Conservation (phyloP, 805 yeast genomes). For the Candida insectorum region DNA sequence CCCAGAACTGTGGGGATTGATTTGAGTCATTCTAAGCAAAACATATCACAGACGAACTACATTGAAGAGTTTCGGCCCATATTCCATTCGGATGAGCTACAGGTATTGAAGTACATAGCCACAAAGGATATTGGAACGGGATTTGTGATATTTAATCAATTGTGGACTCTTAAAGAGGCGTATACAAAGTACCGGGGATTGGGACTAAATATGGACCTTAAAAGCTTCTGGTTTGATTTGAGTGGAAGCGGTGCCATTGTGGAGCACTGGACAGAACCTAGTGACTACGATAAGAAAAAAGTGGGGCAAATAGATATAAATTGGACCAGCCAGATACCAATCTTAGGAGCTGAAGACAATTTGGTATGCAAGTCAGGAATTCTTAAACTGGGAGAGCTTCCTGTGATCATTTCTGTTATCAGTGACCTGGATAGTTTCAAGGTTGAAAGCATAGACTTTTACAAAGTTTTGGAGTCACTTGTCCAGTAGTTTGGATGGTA, state of each 20-base stretch:
- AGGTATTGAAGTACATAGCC: constrained; percentile 17
- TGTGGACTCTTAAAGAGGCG: constrained; percentile 82
- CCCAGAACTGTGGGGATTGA: constrained; percentile 27
- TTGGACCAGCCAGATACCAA: no score
- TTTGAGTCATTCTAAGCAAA: constrained; percentile 33
- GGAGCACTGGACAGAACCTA: no score
- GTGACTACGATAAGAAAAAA: no score
- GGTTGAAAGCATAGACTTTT: no score
- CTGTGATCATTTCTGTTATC: constrained; percentile 10
- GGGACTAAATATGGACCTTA: constrained; percentile 41
- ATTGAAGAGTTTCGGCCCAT: no score
- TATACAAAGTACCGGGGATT: constrained; percentile 64
- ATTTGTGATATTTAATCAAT: constrained; percentile 45
- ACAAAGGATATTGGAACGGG: constrained; percentile 13
- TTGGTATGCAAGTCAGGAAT: constrained; percentile 3
- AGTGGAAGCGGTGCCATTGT: no score
- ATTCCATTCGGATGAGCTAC: constrained; percentile 35
- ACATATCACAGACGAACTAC: no score
- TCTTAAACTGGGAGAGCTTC: background rate
- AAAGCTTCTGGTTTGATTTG: constrained; percentile 14
- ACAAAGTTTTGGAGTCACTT: no score
- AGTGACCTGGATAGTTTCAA: background rate
- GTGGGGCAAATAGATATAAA: no score
- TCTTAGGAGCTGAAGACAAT: no score
- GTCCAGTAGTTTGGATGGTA: no score